Base-by-base conservation (phyloP, 768 basidiomycete species). In the Lentinula aciculospora region DNA sequence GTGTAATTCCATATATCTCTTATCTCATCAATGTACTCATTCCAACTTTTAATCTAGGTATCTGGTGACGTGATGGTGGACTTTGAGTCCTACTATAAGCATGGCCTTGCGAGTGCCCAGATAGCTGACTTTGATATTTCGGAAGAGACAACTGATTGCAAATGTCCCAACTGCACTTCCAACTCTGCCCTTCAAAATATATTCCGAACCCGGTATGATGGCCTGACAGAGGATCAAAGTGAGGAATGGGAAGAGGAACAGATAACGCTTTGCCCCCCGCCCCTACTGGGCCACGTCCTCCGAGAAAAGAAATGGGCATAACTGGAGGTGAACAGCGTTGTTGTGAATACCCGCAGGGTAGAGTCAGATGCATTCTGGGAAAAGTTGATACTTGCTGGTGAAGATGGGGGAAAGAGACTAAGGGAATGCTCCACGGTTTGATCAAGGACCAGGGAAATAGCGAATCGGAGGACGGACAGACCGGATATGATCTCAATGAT, bases 401-500 rank as follows among this genome's bases (percentile, higher is more conserved):
- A 44, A 12, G 42, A 44, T 44, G 42, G 42, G 42, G 42, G n/a
- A 44, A 44, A 23, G 42, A 44, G n/a, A 44, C 42, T 2, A 44
- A 44, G 21, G 42, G 8, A 9, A 44, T 44, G 42, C 42, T 44
- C n/a, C 42, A 44, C n/a, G 42, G 42, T 6, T 9, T 44, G 4
- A 44, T 44, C 1, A 44, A 44, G 21, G 23, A 44, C n/a, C 42
- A 44, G 9, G 42, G 42, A 9, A 44, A n/a, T 19, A 44, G 42
- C 21, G 42, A 44, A 12, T 21, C 3, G 4, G 42, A 23, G 13
- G 32, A 34, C 13, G 32, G 32, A 13, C 8, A 34, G 42, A 21
- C 42, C 21, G 42, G 42, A 7, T 44, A 44, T 10, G 19, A 44
- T 44, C 42, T 72, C 51, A 69, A 72, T 58, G 73, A 76, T 48